Evolutionary conservation across 176 grass and related monocot genomes (phyloP).

Genomic region (Hordeum marinum): DNA sequence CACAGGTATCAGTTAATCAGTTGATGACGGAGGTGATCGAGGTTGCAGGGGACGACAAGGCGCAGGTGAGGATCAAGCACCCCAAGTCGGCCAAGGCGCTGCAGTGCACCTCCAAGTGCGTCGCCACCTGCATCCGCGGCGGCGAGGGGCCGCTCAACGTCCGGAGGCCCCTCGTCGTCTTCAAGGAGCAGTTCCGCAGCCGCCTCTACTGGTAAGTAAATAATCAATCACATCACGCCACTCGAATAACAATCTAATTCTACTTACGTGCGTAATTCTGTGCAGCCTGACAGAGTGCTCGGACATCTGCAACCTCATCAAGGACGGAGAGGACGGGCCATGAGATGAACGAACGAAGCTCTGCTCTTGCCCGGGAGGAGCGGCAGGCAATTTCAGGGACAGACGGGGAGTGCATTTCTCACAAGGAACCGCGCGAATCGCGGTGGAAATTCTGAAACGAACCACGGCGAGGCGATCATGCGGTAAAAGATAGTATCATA

Average conservation of each 20-base stretch:
- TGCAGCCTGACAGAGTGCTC: constrained; percentile 58
- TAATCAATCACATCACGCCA: neutral
- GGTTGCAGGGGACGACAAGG: constrained; percentile 39
- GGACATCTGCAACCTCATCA: constrained; percentile 70
- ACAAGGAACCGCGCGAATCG: neutral
- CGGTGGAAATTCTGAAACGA: no score
- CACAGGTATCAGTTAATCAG: no score
- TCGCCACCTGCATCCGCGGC: constrained; percentile 74
- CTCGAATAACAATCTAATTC: no score
- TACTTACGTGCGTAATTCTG: neutral
- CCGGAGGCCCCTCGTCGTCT: constrained; percentile 44
- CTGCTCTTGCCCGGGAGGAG: neutral
- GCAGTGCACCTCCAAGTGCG: constrained; percentile 63
- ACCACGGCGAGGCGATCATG: neutral
- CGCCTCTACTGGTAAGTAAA: constrained; percentile 44
- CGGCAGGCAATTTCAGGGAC: neutral
- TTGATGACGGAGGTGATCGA: neutral
- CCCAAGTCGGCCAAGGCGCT: constrained; percentile 58
- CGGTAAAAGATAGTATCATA: neutral
- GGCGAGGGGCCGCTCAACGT: constrained; percentile 59
- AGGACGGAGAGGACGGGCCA: constrained; percentile 69
- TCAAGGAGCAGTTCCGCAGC: constrained; percentile 56
- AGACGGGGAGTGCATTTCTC: neutral
- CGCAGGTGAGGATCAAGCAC: constrained; percentile 49
- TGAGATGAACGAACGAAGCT: neutral